A percentile compares a stretch with the other conserved stretches of the same genome.
phyloP scores from a whole-genome alignment of 2,329 filamentous ascomycete genomes.

The Colletotrichum sp. region DNA sequence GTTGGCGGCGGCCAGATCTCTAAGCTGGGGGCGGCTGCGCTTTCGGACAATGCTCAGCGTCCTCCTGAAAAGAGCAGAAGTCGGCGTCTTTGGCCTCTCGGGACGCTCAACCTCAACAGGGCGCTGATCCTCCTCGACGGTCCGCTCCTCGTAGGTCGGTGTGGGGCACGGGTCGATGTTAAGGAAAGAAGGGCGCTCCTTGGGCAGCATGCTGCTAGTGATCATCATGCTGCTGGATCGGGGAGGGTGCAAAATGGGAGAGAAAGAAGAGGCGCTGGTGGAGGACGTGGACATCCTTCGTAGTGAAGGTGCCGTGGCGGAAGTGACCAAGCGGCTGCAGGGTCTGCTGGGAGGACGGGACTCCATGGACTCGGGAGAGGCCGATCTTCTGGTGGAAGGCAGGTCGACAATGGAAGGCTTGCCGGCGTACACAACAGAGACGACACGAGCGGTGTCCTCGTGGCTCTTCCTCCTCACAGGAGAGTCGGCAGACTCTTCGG shows the following conservation, averaged over 20 bases:
- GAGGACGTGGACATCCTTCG: conserved; percentile 37
- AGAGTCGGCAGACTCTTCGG: conserved; percentile 33
- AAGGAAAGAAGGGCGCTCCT: conserved; percentile 52
- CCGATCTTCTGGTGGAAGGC: conserved; percentile 40
- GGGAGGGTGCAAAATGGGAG: conserved; percentile 38
- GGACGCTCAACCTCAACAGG: conserved; percentile 30
- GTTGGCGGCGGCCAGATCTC: conserved; percentile 33
- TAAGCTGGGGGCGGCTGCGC: conserved; percentile 57
- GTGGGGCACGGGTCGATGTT: conserved; percentile 58
- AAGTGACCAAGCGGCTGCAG: conserved; percentile 17
- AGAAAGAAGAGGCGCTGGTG: conserved; percentile 35
- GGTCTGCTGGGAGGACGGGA: conserved; percentile 28
- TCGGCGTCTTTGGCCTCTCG: conserved; percentile 49
- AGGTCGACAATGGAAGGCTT: conserved; percentile 64
- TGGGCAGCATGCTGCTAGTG: conserved; percentile 33
- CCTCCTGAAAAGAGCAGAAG: conserved; percentile 52
- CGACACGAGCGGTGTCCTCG: conserved; percentile 61
- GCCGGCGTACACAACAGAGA: conserved; percentile 64
- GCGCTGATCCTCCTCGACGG: conserved; percentile 27
- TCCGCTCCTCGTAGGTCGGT: conserved; percentile 34
- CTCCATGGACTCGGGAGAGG: conserved; percentile 43
- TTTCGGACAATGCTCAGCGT: conserved; percentile 60
- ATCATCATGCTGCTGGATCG: conserved; percentile 48
- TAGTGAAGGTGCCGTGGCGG: conserved; percentile 32
- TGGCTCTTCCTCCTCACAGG: conserved; percentile 44